phyloP scores from a whole-genome alignment of 306 rosid species.

The Mucuna pruriens region DNA sequence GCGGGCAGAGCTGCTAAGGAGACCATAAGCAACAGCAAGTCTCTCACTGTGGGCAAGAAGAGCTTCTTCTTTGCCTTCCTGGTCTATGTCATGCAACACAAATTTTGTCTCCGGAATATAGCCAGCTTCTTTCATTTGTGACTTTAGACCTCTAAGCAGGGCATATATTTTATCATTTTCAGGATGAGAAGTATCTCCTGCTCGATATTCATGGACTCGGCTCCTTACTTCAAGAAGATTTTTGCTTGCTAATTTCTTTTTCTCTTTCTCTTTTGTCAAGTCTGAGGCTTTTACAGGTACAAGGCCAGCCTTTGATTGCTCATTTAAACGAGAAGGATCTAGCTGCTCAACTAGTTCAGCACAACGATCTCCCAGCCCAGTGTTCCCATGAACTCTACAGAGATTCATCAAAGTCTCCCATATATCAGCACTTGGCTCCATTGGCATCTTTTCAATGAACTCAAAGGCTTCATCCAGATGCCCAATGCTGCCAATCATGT shows the following conservation, averaged over 20 bases:
- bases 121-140: slow-evolving; percentile 88
- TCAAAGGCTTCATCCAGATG: slow-evolving; percentile 78
- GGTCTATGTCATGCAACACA: slow-evolving; percentile 87
- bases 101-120: slow-evolving; percentile 80
- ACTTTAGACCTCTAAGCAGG: slow-evolving; percentile 67
- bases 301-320: slow-evolving; percentile 77
- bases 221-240: slow-evolving; percentile 73
- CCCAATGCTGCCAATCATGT: slow-evolving; percentile 80
- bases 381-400: slow-evolving; percentile 76
- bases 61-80: slow-evolving; percentile 84
- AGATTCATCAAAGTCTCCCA: slow-evolving; percentile 85
- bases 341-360: slow-evolving; percentile 72
- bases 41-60: slow-evolving; percentile 87
- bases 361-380: slow-evolving; percentile 75
- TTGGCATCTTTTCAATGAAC: slow-evolving; percentile 74
- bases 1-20: slow-evolving; percentile 66
- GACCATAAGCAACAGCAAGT: slow-evolving; percentile 81
- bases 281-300: slow-evolving; percentile 64
- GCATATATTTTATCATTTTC: slow-evolving; percentile 67
- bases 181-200: slow-evolving; percentile 86
- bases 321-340: slow-evolving; percentile 61
- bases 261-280: slow-evolving; percentile 61
- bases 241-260: slow-evolving; percentile 57
- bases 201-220: slow-evolving; percentile 84
- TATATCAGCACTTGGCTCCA: slow-evolving; percentile 61